phyloP scores from a whole-genome alignment of 495 filamentous ascomycete genomes.

The Podospora sp. region DNA sequence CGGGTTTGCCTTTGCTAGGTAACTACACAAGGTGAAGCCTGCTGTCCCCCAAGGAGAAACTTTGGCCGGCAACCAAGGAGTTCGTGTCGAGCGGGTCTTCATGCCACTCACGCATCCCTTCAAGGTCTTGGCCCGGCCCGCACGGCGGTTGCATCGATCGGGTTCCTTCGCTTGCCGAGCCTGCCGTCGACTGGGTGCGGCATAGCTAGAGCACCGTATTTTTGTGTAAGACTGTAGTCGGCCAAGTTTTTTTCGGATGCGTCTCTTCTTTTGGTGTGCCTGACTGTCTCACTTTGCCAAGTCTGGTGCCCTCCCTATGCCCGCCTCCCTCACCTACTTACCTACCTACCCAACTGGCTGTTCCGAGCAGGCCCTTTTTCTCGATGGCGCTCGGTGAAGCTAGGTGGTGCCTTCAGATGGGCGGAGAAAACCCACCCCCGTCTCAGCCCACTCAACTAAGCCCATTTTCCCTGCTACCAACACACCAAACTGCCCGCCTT shows the following conservation, averaged over 20 bases:
- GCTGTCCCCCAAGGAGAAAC: neutral
- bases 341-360: slow-evolving; percentile 9
- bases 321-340: neutral
- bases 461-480: slow-evolving; percentile 21
- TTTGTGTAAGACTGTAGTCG: neutral
- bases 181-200: neutral
- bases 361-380: slow-evolving; percentile 24
- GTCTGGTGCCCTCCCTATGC: slow-evolving; percentile 29
- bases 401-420: slow-evolving; percentile 20
- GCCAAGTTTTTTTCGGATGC: neutral
- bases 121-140: neutral
- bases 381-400: slow-evolving; percentile 33
- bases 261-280: slow-evolving; percentile 33
- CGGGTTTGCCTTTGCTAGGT: neutral
- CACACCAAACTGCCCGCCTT: slow-evolving; percentile 29
- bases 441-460: slow-evolving; percentile 3
- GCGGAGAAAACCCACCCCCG: neutral
- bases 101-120: neutral
- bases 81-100: neutral
- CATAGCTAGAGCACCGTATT: neutral
- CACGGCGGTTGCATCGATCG: neutral
- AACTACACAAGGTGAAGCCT: neutral
- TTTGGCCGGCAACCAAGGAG: neutral
- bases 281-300: slow-evolving; percentile 37
- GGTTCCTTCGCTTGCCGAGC: neutral